Base-by-base conservation (phyloP, 192 early-diverging fungal genomes). In the Coemansia interrupta region DNA sequence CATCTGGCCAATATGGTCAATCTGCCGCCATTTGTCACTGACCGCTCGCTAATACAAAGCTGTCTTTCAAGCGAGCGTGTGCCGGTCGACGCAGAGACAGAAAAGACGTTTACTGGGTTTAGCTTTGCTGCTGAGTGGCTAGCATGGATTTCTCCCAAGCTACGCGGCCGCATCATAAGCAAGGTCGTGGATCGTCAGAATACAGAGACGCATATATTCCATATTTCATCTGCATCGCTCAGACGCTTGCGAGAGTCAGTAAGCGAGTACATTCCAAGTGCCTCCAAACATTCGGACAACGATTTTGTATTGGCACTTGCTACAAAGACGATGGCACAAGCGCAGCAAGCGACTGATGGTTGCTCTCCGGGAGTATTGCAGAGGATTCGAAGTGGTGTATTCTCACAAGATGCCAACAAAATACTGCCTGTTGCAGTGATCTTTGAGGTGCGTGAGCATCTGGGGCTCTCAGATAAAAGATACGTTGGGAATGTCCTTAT, bases 131-230 rank as follows among this genome's bases (percentile, higher is more conserved):
- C 73, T 1, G 73, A 77, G 24, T 60, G 56, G 60, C 32, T 70
- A 48, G 68, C 73, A 3, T 70, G 73, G 73, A 55, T 77, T 26
- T 77, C 73, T 18, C 73, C 73, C 13, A 49, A 67, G 28, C 29
- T 32, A 36, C 73, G 73, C 9, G 73, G 68, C 1, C 53, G 56
- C 28, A 47, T 77, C 8, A 49, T 70, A 41, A 64, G 61, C 64
- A 64, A 50, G 49, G 26, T 64, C 11, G 23, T 70, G 36, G 63
- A 41, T n/a, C 22, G 61, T 14, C 68, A 77, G 32, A 69, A 61
- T 11, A 61, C 64, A 20, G 60, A 66, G 24, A 42, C 73, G 9
- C 73, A 77, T 24, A 18, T 77, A n/a, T 77, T 77, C 44, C 73
- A 70, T 22, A 38, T 77, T 26, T 77, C 73, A 6, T 53, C 54